Evolutionary conservation across 2,329 filamentous ascomycete species (phyloP).

Genomic region (Amauroascus verrucosus): DNA sequence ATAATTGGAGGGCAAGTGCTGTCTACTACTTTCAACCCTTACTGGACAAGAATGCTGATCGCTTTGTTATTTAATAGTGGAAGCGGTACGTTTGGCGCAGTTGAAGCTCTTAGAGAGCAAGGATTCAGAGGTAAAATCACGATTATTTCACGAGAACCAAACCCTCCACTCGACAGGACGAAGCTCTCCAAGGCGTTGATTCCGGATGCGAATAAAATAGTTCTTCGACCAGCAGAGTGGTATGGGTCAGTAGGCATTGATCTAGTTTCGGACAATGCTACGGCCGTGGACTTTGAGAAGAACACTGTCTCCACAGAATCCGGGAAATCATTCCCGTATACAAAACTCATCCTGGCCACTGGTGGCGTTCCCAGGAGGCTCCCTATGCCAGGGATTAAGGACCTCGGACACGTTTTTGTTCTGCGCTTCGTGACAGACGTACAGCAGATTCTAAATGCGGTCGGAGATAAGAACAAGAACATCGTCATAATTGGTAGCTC

Average conservation of each 20-base stretch:
- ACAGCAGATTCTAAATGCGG: conserved; percentile 64
- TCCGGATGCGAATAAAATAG: conserved; percentile 66
- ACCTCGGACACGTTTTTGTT: conserved; percentile 76
- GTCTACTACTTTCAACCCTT: background rate
- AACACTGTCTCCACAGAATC: conserved; percentile 66
- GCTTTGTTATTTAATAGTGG: conserved; percentile 43
- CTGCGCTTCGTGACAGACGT: conserved; percentile 69
- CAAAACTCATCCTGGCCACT: conserved; percentile 81
- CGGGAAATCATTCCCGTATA: conserved; percentile 64
- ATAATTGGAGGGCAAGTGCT: conserved; percentile 59
- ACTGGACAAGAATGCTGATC: background rate
- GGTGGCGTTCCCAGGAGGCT: conserved; percentile 68
- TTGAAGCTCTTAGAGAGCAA: conserved; percentile 72
- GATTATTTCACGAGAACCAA: conserved; percentile 71
- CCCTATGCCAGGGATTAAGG: conserved; percentile 75
- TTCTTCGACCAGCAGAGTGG: conserved; percentile 66
- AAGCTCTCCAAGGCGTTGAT: conserved; percentile 93
- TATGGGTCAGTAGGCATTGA: conserved; percentile 56
- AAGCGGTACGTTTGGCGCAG: conserved; percentile 67
- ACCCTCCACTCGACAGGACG: conserved; percentile 81
- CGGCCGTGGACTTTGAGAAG: conserved; percentile 60
- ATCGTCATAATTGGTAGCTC: conserved; percentile 85
- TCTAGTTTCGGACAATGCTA: conserved; percentile 52
- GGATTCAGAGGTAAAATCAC: conserved; percentile 74
- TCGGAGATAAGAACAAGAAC: conserved; percentile 76